These are phyloP conservation scores for Xerocomellus amylosporus DNA, from an alignment of 768 basidiomycete species.

Conservation along the genomic window DNA sequence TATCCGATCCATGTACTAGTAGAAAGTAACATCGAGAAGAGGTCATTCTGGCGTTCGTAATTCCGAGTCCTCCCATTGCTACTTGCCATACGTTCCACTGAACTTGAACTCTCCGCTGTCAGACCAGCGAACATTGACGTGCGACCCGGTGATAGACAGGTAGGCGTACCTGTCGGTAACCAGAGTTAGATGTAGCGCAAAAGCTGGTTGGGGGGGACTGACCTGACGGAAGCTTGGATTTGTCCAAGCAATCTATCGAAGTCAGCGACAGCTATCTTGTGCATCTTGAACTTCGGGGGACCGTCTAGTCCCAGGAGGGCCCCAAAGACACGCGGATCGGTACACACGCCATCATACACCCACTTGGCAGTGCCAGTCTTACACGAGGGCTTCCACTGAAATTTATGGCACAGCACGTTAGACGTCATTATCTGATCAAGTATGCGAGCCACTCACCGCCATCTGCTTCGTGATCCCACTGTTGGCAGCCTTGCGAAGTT, in stretches of 20 bases:
- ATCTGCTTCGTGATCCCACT: constrained; percentile 55
- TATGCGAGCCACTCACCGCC: constrained; percentile 25
- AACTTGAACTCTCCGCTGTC: constrained; percentile 56
- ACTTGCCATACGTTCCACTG: constrained; percentile 46
- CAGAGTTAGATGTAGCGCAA: not conserved
- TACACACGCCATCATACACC: constrained; percentile 52
- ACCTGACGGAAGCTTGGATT: constrained; percentile 39
- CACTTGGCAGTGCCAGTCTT: constrained; percentile 46
- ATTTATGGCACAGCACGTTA: not conserved
- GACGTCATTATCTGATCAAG: not conserved
- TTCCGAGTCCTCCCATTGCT: too few species aligned
- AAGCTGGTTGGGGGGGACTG: not conserved
- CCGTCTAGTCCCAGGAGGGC: constrained; percentile 40
- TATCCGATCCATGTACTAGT: not conserved
- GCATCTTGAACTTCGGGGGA: constrained; percentile 49
- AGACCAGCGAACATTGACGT: constrained; percentile 46
- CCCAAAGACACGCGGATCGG: constrained; percentile 47
- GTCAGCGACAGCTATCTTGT: constrained; percentile 40
- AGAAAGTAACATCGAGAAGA: not conserved
- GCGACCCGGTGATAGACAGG: constrained; percentile 38
- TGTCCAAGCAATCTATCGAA: constrained; percentile 36
- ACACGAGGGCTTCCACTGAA: constrained; percentile 52
- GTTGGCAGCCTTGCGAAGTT: constrained; percentile 41
- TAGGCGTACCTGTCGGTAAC: constrained; percentile 34
- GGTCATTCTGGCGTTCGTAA: not conserved